A percentile compares a stretch with the other conserved stretches of the same genome.
Evolutionary conservation across 768 basidiomycete species (phyloP).

Genomic region (Tulasnella calospora): DNA sequence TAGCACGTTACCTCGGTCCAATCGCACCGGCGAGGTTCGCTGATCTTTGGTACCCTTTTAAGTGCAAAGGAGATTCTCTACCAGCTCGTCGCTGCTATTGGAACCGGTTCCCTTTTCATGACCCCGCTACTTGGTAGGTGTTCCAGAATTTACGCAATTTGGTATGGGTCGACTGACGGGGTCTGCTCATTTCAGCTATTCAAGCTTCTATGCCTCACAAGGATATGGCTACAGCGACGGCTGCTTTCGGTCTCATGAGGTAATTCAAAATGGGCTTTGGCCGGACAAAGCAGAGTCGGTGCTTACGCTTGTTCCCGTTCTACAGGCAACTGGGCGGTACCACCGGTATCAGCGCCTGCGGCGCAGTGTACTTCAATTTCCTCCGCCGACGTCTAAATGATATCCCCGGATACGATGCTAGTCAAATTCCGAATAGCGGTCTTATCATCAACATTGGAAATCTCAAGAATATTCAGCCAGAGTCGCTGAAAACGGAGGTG

Average conservation of each 20-base stretch:
- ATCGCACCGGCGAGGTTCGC: not conserved
- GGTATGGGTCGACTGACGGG: not conserved
- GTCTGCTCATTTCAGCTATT: slow-evolving; percentile 28
- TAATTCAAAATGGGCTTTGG: slow-evolving; percentile 21
- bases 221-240: slow-evolving; percentile 33
- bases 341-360: slow-evolving; percentile 33
- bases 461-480: slow-evolving; percentile 22
- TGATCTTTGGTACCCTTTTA: not conserved
- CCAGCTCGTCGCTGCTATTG: slow-evolving; percentile 61
- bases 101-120: slow-evolving; percentile 60
- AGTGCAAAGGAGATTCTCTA: slow-evolving; percentile 63
- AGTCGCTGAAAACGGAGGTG: slow-evolving; percentile 28
- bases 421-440: not conserved
- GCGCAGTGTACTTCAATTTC: slow-evolving; percentile 32
- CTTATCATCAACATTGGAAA: slow-evolving; percentile 23
- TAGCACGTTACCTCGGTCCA: too few relatives aligned
- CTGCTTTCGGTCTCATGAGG: slow-evolving; percentile 36
- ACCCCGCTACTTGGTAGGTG: slow-evolving; percentile 27
- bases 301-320: slow-evolving; percentile 8
- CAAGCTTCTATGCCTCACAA: slow-evolving; percentile 34
- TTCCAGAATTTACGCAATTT: not conserved
- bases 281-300: slow-evolving; percentile 29
- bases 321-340: slow-evolving; percentile 30
- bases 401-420: slow-evolving; percentile 25
- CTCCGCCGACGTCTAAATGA: slow-evolving; percentile 25